These are phyloP conservation scores for Bruguiera gymnorhiza DNA, from an alignment of 345 rosid species.

Conservation along the genomic window DNA sequence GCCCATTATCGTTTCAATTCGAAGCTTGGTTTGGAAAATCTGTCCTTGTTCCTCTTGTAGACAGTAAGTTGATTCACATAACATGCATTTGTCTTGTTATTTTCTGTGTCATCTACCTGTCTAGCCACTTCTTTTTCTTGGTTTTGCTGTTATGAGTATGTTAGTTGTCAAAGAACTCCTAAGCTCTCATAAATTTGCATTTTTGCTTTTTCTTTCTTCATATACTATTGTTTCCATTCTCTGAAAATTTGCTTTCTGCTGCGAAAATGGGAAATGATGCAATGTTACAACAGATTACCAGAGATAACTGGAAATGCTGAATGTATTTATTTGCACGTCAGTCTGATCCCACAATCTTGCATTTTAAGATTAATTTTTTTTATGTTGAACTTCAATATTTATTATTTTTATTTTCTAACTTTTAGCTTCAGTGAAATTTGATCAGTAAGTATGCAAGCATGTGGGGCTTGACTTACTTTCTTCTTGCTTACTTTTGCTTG, in stretches of 20 bases:
- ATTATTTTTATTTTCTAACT: neutral
- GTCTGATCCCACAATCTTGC: slow-evolving; percentile 46
- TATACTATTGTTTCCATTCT: neutral
- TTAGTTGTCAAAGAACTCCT: no score
- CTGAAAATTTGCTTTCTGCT: neutral
- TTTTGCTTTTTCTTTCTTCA: neutral
- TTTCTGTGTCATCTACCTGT: no score
- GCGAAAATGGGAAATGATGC: slow-evolving; percentile 43
- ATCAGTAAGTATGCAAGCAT: neutral
- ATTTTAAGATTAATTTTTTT: no score
- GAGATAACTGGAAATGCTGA: slow-evolving; percentile 49
- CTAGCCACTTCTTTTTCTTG: no score
- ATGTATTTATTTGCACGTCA: slow-evolving; percentile 50
- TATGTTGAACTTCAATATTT: no score
- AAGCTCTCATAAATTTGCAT: neutral
- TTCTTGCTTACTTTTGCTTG: neutral
- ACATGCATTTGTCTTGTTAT: no score
- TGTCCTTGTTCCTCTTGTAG: no score
- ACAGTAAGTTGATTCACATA: no score
- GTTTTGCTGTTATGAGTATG: no score
- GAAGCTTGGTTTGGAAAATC: no score
- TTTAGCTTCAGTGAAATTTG: neutral
- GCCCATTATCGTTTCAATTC: no score
- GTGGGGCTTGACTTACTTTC: neutral
- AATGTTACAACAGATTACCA: slow-evolving; percentile 27